These are phyloP conservation scores for Phytophthora pluvialis DNA, from an alignment of 352 stramenopile genomes.

Conservation along the genomic window DNA sequence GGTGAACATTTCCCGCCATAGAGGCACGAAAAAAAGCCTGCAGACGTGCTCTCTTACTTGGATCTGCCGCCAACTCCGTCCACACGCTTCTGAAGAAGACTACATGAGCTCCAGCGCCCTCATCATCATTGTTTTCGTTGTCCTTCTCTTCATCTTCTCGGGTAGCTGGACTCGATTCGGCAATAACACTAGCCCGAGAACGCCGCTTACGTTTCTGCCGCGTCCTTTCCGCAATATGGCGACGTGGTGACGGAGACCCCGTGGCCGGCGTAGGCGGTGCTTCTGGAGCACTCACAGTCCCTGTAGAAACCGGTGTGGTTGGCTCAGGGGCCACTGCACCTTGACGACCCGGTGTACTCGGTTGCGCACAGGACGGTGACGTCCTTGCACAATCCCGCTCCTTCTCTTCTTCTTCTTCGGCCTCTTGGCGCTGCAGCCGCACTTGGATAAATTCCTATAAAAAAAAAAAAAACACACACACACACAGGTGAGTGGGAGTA, in stretches of 20 bases:
- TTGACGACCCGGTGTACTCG: no score
- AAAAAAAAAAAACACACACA: background rate
- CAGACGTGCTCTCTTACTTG: conserved; percentile 17
- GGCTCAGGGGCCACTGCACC: background rate
- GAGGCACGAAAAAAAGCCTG: conserved; percentile 19
- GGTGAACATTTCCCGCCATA: background rate
- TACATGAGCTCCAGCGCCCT: conserved; percentile 2
- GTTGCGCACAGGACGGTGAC: conserved; percentile 2
- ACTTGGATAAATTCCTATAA: conserved; percentile 28
- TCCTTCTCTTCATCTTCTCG: background rate
- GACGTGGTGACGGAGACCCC: conserved; percentile 10
- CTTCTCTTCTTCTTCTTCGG: conserved; percentile 4
- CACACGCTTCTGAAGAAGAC: conserved; percentile 35
- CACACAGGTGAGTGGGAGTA: conserved; percentile 3
- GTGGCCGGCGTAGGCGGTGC: conserved; percentile 10
- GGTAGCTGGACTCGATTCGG: background rate
- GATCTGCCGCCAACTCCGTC: conserved; percentile 19
- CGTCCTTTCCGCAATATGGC: background rate
- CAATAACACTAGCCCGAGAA: background rate
- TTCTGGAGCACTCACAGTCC: background rate
- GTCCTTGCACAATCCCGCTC: background rate
- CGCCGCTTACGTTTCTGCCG: conserved; percentile 23
- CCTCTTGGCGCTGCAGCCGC: conserved; percentile 3
- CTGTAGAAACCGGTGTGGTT: background rate
- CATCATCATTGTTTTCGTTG: conserved; percentile 2